These are phyloP conservation scores for Venturia aucupariae DNA, from an alignment of 2,329 filamentous ascomycete genomes.

Conservation along the genomic window DNA sequence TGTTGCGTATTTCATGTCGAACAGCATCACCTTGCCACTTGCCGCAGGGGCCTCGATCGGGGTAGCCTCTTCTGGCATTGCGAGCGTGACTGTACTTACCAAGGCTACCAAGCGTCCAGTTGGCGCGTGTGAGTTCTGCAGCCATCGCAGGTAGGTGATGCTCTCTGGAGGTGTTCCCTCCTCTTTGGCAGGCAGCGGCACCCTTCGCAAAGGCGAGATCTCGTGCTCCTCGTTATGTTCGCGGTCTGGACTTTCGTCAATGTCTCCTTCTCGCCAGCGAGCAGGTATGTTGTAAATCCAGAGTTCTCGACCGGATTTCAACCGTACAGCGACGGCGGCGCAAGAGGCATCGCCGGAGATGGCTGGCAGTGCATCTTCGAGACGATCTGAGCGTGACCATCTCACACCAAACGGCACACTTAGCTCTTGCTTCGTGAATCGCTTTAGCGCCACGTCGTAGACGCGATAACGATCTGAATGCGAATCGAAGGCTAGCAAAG, in stretches of 20 bases:
- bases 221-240: constrained; percentile 21
- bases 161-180: constrained; percentile 28
- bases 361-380: constrained; percentile 33
- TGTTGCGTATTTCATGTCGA: constrained; percentile 29
- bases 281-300: constrained; percentile 11
- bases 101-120: constrained; percentile 28
- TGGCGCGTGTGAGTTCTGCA: constrained; percentile 20
- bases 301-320: constrained; percentile 8
- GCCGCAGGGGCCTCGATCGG: constrained; percentile 17
- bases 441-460: constrained; percentile 29
- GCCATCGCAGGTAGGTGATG: constrained; percentile 27
- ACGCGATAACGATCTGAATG: constrained; percentile 33
- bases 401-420: constrained; percentile 29
- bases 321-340: constrained; percentile 28
- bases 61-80: constrained; percentile 14
- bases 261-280: constrained; percentile 10
- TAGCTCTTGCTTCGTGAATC: constrained; percentile 31
- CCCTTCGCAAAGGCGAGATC: constrained; percentile 30
- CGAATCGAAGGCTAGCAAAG: constrained; percentile 31
- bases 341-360: constrained; percentile 30
- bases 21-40: constrained; percentile 29
- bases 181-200: constrained; percentile 26
- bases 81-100: constrained; percentile 27
- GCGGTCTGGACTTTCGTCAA: constrained; percentile 1
- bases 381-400: constrained; percentile 30